A percentile compares a stretch with the other conserved stretches of the same genome.
These are phyloP conservation scores for Nyssa sinensis DNA, from an alignment of 148 eudicot species.

Conservation along the genomic window DNA sequence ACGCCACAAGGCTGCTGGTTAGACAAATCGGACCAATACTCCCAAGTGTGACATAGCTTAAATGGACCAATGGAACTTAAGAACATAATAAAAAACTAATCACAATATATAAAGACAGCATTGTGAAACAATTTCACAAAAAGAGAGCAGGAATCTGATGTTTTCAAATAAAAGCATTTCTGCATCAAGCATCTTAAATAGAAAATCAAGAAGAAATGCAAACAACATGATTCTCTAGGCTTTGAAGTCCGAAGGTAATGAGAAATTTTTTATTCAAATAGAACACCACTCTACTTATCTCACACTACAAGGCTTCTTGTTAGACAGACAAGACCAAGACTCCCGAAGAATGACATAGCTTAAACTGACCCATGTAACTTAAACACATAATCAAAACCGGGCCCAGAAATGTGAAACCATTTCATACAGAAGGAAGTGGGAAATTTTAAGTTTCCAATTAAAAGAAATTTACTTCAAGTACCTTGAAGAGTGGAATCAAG, in stretches of 20 bases:
- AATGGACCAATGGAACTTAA: no score
- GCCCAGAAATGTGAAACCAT: not conserved
- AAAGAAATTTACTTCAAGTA: slow-evolving; percentile 23
- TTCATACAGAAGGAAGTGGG: not conserved
- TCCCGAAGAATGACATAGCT: not conserved
- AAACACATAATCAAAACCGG: not conserved
- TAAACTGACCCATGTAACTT: slow-evolving; percentile 4
- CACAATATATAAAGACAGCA: no score
- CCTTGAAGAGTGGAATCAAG: slow-evolving; percentile 90
- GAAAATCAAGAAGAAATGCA: not conserved
- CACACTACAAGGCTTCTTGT: not conserved
- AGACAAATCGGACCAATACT: no score
- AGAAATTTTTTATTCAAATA: not conserved
- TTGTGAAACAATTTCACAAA: no score
- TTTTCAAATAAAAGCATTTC: no score
- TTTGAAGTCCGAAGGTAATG: not conserved
- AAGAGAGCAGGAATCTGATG: no score
- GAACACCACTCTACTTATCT: not conserved
- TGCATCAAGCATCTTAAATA: no score
- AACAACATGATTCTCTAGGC: not conserved
- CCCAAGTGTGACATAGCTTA: no score
- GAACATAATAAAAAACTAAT: no score
- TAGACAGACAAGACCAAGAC: not conserved
- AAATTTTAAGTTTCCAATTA: not conserved
- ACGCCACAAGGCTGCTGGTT: no score